Conservation (phyloP, 148 eudicot species). For the Vaccinium myrtillus region DNA sequence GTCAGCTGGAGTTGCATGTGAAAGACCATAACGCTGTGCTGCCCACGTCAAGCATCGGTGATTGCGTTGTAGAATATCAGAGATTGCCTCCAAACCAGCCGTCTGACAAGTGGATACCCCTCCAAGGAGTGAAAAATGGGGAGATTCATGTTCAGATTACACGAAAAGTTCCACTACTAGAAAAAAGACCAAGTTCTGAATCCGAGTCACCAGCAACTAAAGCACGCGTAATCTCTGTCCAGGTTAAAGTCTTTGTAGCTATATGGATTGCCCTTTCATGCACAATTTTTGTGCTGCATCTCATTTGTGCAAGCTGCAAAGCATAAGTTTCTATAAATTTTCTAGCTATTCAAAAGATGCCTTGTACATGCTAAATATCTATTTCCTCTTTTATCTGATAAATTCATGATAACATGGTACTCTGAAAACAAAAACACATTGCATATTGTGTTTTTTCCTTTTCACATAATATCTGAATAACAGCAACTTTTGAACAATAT, state of each 20-base stretch:
- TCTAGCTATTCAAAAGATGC: too few species aligned
- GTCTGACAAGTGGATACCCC: conserved; percentile 92
- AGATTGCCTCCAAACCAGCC: conserved; percentile 69
- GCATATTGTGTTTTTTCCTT: too few species aligned
- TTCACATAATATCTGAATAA: too few species aligned
- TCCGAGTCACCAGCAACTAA: conserved; percentile 54
- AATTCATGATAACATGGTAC: too few species aligned
- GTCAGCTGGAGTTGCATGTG: conserved; percentile 63
- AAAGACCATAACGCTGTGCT: conserved; percentile 82
- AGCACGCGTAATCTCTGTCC: conserved; percentile 53
- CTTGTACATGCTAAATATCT: too few species aligned
- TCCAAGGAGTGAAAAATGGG: conserved; percentile 88
- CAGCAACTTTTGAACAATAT: too few species aligned
- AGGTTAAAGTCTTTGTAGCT: conserved; percentile 35
- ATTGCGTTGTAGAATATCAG: conserved; percentile 84
- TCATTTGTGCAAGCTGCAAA: neutral
- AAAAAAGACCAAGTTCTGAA: conserved; percentile 47
- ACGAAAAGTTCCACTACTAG: conserved; percentile 61
- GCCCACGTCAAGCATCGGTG: conserved; percentile 78
- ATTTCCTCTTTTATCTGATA: too few species aligned
- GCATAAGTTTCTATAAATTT: too few species aligned
- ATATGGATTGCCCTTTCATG: too few species aligned
- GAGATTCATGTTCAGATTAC: conserved; percentile 87
- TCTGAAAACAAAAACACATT: too few species aligned
- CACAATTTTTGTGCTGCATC: neutral